Base-by-base conservation (phyloP, 1,284 basidiomycete genomes). In the Athelia sp. region DNA sequence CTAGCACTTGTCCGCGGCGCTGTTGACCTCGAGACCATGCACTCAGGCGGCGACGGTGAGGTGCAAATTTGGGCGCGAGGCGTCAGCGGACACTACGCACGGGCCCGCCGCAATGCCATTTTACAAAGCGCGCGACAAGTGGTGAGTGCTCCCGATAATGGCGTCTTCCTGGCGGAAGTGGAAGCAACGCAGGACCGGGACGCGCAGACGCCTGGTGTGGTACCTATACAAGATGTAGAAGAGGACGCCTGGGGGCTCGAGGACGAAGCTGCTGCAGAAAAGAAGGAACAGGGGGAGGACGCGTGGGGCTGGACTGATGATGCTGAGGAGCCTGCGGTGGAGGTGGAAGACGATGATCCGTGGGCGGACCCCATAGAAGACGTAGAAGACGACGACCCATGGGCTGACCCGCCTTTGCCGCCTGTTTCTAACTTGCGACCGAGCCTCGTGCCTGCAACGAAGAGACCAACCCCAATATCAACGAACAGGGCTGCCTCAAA, bases 231-330 rank as follows among this genome's bases (percentile, higher is more conserved):
- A 54, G 53, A 55, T 14, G 46, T 45, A 9, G 50, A 22, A 23
- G 50, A 51, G 3, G 50, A 45, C 36, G 36, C 17, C 6, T 44
- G 43, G 63, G 62, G 61, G 13, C 58, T 66, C 46, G 58, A 60
- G 17, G 59, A 62, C 31, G 59, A 59, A 17, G 31, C 43, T 11
- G 57, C 55, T 47, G 76, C 79, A 47, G 80, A 82, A 47, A 77
- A 77, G 13, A 52, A 65, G 3, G 66, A 64, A 17, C 43, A 52
- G 14, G 55, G 52, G 43, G 62, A 64, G 26, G 75, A 81, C 56
- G 77, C 81, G 1, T 88, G 86, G 85, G 85, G 82, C 1, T 84
- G 77, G 82, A 76, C 82, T 24, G 68, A 71, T 44, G 78, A 81
- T n/a, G 59, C 61, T 4, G 61, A 61, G 49, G 49, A 56, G 52